Base-by-base conservation (phyloP, 176 grass and related monocot genomes). In the Alopecurus myosuroides region DNA sequence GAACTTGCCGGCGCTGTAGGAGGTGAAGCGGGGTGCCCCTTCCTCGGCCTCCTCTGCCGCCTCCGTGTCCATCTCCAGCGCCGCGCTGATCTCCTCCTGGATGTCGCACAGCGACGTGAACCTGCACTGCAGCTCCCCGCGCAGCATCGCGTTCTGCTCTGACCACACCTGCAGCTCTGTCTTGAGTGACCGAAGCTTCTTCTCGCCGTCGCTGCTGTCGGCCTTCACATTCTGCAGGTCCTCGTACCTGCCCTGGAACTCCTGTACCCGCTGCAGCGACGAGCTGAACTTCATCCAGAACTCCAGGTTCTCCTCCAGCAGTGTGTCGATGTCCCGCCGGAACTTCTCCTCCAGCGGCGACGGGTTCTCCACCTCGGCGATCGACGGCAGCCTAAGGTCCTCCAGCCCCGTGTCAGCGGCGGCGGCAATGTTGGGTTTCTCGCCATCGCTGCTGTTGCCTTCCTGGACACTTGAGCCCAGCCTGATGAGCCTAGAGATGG, bases 241-340 rank as follows among this genome's bases (percentile, higher is more conserved):
- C 14, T 92, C 68, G n/a, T 90, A 80, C 67, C 57, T 88, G 81
- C 58, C 57, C 66, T 92, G 89, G 51, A 98, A 93, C 77, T 94
- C 82, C 50, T 95, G 96, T 20, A 95, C 90, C 35, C 77, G 91
- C 55, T 95, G 89, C 72, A 95, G 66, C 15, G 93, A 94, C 14
- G 91, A 86, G 81, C 96, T 95, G 67, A 98, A 98, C 68, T 89
- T 90, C 81, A 98, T 87, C 96, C 96, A 98, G 71, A 95, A 94
- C 76, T 95, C 87, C 6, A 98, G 89, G 81, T 98, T 98, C 81
- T 95, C 96, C 36, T 98, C 96, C 72, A 98, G 61, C 7, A 98
- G 88, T 1, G 89, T 82, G 81, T 95, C 96, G 4, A 98, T 89
- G 63, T 90, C 93, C 14, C 75, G 86, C 74, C 93, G 87, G 50